Base-by-base conservation (phyloP, 495 filamentous ascomycete genomes). In the Penicillium nucicola region DNA sequence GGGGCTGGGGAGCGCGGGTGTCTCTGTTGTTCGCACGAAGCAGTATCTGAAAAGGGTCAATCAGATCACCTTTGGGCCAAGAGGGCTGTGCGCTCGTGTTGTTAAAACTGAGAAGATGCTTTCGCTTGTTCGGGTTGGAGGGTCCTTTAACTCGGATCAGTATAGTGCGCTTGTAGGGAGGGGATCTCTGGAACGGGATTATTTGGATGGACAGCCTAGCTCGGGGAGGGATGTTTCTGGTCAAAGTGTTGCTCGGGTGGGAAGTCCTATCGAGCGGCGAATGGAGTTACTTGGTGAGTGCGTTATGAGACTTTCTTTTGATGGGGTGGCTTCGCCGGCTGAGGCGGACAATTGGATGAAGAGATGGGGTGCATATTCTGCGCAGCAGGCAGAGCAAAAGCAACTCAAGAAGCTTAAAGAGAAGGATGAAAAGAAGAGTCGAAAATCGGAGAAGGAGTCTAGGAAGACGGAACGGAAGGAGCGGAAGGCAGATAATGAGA, bases 21-120 rank as follows among this genome's bases (percentile, higher is more conserved):
- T 53, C 0, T 58, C 60, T 14, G 50, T 49, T 31, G 33, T 51
- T 4, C 60, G 62, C 6, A 66, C 57, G 32, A 55, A 58, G 39
- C 42, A 38, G 28, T 66, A 56, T 30, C 18, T 66, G 40, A 41
- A 42, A 31, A 32, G 49, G 2, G 57, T 60, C 4, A 66, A 66
- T 18, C 48, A 57, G 17, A 18, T 28, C 19, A 33, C 61, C 4
- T 66, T 63, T 41, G 42, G 42, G 12, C 60, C 63, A 1, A 48
- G 40, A 35, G 55, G 57, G 9, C 23, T 66, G 4, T 41, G 56
- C 22, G 63, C 47, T n/a, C 52, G 57, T 35, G 40, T 66, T 3
- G 45, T 52, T 15, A 57, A 57, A 48, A 64, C 60, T 9, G 41
- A 52, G n/a, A 53, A 45, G 25, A 61, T 63, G 60, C 40, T 63